Evolutionary conservation across 441 rosid species (phyloP).

Genomic region (Adansonia gregorii): DNA sequence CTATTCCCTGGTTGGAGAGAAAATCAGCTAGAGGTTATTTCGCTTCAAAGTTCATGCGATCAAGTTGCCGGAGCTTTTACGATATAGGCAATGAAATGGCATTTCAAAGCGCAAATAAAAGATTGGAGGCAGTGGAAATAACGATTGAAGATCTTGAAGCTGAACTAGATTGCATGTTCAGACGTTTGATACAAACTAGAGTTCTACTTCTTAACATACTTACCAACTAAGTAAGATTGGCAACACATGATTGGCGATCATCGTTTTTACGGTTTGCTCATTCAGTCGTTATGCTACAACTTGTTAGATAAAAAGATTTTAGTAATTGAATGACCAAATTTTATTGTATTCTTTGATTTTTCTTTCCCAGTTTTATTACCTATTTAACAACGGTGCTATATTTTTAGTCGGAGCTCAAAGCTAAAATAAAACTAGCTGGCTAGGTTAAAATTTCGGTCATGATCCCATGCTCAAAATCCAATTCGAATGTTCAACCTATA

Average conservation of each 20-base stretch:
- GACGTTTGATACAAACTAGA: conserved; percentile 76
- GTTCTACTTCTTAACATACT: conserved; percentile 73
- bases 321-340: not conserved
- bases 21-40: conserved; percentile 27
- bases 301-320: conserved; percentile 6
- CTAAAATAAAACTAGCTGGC: not conserved
- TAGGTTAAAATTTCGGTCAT: not conserved
- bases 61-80: conserved; percentile 29
- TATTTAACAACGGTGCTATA: not conserved
- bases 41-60: conserved; percentile 37
- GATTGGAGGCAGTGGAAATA: conserved; percentile 69
- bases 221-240: conserved; percentile 38
- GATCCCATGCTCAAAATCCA: not conserved
- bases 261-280: not conserved
- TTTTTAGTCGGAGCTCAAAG: not conserved
- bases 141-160: conserved; percentile 66
- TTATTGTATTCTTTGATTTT: conserved; percentile 17
- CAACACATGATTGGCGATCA: not conserved
- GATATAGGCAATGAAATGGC: conserved; percentile 53
- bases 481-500: not conserved
- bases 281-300: not conserved
- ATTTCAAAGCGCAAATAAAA: conserved; percentile 57
- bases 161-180: conserved; percentile 62
- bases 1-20: conserved; percentile 66
- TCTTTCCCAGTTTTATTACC: not conserved